Evolutionary conservation across 768 basidiomycete species (phyloP).

Genomic region (Cystofilobasidium capitatum): DNA sequence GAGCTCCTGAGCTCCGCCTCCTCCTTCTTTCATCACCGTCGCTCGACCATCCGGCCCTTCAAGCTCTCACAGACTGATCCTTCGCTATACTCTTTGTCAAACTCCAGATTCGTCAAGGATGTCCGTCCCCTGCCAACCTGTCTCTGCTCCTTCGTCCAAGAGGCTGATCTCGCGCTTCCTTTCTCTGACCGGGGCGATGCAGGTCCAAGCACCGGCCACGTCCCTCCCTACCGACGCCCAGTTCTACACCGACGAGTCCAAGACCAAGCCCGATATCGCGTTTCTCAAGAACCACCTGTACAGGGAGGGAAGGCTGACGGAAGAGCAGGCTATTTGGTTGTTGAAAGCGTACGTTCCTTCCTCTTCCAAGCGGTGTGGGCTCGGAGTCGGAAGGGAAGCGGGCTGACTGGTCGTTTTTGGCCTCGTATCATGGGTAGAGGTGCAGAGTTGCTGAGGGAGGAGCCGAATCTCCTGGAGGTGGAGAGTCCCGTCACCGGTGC

Average conservation of each 20-base stretch:
- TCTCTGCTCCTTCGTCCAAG: not conserved
- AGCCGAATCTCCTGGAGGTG: conserved; percentile 25
- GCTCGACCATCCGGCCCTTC: not conserved
- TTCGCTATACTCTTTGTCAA: not conserved
- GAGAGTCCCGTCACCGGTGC: conserved; percentile 25
- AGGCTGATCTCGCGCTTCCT: not conserved
- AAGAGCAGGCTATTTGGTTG: conserved; percentile 23
- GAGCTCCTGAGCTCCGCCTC: not conserved
- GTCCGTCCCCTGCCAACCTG: not conserved
- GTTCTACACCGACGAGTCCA: conserved; percentile 78
- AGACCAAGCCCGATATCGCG: conserved; percentile 53
- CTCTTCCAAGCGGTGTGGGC: not conserved
- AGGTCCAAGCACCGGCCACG: conserved; percentile 99
- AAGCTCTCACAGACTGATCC: not conserved
- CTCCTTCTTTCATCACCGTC: not conserved
- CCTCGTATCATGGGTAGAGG: not conserved
- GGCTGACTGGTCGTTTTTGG: not conserved
- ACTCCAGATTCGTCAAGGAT: conserved; percentile 25
- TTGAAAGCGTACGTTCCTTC: not conserved
- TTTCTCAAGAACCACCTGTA: conserved; percentile 28
- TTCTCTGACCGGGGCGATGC: conserved; percentile 18
- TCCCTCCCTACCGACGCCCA: conserved; percentile 80
- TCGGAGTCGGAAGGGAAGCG: too few relatives aligned
- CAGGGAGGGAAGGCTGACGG: conserved; percentile 24
- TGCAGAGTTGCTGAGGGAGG: conserved; percentile 8